Evolutionary conservation across 495 filamentous ascomycete genomes (phyloP).

Genomic region (Letharia lupina): DNA sequence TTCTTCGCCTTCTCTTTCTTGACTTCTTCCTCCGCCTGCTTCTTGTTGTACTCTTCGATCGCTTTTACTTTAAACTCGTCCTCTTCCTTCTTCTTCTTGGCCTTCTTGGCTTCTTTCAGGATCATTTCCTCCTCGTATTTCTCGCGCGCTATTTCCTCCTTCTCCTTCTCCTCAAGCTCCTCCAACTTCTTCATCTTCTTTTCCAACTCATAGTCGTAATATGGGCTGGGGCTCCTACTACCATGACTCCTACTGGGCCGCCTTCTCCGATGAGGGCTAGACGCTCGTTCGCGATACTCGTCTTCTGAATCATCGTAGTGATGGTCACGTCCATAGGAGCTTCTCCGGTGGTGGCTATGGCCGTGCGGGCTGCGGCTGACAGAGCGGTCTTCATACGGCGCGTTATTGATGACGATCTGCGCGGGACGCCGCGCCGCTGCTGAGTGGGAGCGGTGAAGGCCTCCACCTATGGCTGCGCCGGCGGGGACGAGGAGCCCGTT

Average conservation of each 20-base stretch:
- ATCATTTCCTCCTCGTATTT: conserved; percentile 21
- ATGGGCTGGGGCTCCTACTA: conserved; percentile 19
- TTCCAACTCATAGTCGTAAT: conserved; percentile 19
- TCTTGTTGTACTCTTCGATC: conserved; percentile 20
- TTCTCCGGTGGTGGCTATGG: conserved; percentile 4
- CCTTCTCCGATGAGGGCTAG: conserved; percentile 9
- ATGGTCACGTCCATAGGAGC: conserved; percentile 8
- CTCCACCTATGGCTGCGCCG: conserved; percentile 8
- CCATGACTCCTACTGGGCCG: conserved; percentile 2
- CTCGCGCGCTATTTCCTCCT: conserved; percentile 12
- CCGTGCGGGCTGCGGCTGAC: conserved; percentile 17
- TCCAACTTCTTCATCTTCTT: conserved; percentile 22
- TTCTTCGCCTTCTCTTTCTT: conserved; percentile 26
- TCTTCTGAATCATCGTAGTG: conserved; percentile 15
- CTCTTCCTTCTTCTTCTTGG: conserved; percentile 22
- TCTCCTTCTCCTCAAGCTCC: conserved; percentile 22
- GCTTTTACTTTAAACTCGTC: conserved; percentile 19
- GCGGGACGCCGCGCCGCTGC: conserved; percentile 19
- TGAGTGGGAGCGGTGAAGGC: conserved; percentile 19
- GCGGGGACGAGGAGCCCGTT: conserved; percentile 24
- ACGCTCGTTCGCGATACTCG: conserved; percentile 18
- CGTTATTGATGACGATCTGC: conserved; percentile 25
- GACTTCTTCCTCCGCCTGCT: conserved; percentile 20
- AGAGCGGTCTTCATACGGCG: conserved; percentile 18
- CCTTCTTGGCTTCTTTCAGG: conserved; percentile 22